Base-by-base conservation (phyloP, 257 asterid species). In the Capsicum rhomboideum region DNA sequence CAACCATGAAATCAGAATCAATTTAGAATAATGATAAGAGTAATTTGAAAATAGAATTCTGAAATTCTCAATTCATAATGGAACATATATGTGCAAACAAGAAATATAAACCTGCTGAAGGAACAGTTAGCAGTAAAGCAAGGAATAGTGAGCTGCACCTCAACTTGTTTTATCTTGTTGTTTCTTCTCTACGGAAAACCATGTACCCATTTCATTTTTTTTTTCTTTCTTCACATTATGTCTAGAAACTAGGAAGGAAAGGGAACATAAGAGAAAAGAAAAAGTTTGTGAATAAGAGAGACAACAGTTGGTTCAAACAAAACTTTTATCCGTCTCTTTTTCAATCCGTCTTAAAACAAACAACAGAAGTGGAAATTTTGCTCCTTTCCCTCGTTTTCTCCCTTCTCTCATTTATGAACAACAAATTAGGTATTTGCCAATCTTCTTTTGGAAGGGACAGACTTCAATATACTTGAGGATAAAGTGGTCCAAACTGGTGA, bases 1-100 rank as follows among this genome's bases (percentile, higher is more conserved):
- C 67, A 82, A 89, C 82, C 89, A 81, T 80, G 23, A 84, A 14
- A 53, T 79, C 83, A 50, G 23, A 23, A 31, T 20, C 53, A 20
- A 17, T 20, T 54, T 40, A 64, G 53, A 61, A 78, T 21, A 84
- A 61, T 3, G 37, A 16, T 4, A 20, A 77, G 6, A 42, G 53
- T 10, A 46, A 14, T 52, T 71, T 23, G 29, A 46, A 56, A 18
- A 31, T 0, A 64, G 5, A 49, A 26, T 49, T 26, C 42, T 49
- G 42, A 14, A 23, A 20, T 23, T 23, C 23, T 7, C n/a, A 21
- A 44, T 44, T 26, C n/a, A 21, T 44, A 23, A 46, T 23, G 40
- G 80, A 74, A 74, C 20, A 40, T 4, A 44, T 44, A 11, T 74
- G 40, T 34, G 58, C 40, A 74, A 74, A 72, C 31, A 12, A 21